Base-by-base conservation (phyloP, 257 asterid species). In the Solanum bulbocastanum region DNA sequence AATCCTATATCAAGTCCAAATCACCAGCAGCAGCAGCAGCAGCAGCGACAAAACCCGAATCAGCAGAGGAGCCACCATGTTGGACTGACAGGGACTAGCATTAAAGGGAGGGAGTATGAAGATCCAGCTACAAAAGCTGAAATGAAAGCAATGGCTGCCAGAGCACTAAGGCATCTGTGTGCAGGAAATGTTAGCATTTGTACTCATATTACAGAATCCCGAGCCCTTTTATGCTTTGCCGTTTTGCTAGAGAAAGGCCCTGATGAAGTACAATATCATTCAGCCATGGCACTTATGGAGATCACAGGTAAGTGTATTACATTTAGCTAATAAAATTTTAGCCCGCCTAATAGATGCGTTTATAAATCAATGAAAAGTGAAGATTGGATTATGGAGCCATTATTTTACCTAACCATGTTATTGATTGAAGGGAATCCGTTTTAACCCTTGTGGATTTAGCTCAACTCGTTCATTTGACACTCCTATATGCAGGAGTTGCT, bases 101-200 rank as follows among this genome's bases (percentile, higher is more conserved):
- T 87, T 44, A 82, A 83, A 74, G 89, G 89, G 22, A 83, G 89
- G 76, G 89, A 87, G 69, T 87, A 65, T 49, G 89, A 87, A 83
- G 72, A 83, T 58, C 89, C 89, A 10, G 83, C 78, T 2, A 83
- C 87, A 12, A 87, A 87, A 65, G 89, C 89, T 35, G 87, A 87
- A 56, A 87, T 87, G 89, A 87, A 87, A 15, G 89, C 89, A 30
- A 87, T 83, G 89, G 79, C 89, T 30, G 89, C 89, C 30, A 83
- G 87, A 83, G 86, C 89, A 36, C 89, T 87, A 5, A 32, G 89
- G n/a, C 72, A 87, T 66, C 83, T 87, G 25, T 83, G 87, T 37
- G 86, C 83, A 15, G 89, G 87, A 46, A 87, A 87, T 27, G 83
- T 69, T 69, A 65, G 78, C 35, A 83, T 87, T 25, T 82, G 87